Conservation (phyloP, 2,329 filamentous ascomycete genomes). For the Calonectria pseudoreteaudii region DNA sequence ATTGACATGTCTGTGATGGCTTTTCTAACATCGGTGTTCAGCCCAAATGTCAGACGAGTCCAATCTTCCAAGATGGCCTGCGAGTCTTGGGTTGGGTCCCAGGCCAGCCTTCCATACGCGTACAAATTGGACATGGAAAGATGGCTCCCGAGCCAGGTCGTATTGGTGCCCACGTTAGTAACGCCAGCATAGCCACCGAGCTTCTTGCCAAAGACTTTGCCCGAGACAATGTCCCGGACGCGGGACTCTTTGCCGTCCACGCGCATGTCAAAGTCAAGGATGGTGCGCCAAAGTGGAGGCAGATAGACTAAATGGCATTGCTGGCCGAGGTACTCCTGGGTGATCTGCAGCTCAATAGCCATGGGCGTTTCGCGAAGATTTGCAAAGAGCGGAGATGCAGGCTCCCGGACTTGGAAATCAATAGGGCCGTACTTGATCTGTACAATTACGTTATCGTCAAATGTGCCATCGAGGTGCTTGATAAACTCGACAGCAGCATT, state of each 20-base stretch:
- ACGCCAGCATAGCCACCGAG: conserved; percentile 75
- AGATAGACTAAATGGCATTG: conserved; percentile 77
- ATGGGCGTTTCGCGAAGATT: conserved; percentile 56
- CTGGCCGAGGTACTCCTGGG: conserved; percentile 79
- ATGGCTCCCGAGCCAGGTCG: conserved; percentile 77
- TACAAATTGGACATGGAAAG: conserved; percentile 79
- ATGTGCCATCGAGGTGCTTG: conserved; percentile 70
- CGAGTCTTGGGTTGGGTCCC: conserved; percentile 65
- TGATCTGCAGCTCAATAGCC: conserved; percentile 75
- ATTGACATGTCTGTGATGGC: conserved; percentile 73
- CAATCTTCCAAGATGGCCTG: conserved; percentile 69
- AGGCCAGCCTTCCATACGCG: conserved; percentile 75
- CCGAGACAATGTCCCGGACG: conserved; percentile 71
- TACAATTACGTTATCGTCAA: conserved; percentile 77
- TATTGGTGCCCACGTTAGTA: conserved; percentile 74
- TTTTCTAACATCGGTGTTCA: conserved; percentile 65
- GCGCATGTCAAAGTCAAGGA: conserved; percentile 75
- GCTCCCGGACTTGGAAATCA: conserved; percentile 79
- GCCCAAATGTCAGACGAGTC: conserved; percentile 75
- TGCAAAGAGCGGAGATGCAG: conserved; percentile 73
- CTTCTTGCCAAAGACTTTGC: conserved; percentile 67
- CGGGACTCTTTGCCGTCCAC: conserved; percentile 67
- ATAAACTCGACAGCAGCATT: conserved; percentile 79
- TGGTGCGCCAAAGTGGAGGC: conserved; percentile 75
- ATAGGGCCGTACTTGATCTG: conserved; percentile 82